Evolutionary conservation across 176 grass and related monocot species (phyloP).

Genomic region (Panicum miliaceum): DNA sequence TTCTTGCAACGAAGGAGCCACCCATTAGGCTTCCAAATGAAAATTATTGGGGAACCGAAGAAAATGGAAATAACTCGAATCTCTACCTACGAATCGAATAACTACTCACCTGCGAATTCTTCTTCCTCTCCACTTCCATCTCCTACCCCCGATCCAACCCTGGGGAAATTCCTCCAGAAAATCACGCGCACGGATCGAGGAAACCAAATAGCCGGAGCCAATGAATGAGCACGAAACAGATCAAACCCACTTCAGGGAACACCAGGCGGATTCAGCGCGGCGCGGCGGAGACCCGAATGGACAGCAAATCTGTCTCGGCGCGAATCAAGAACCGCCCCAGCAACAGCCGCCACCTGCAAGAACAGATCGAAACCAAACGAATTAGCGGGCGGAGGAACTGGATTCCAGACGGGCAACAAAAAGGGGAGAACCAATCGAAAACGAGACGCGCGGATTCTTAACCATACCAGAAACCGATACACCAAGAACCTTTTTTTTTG

Average conservation of each 20-base stretch:
- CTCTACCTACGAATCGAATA: neutral
- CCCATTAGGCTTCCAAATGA: constrained; percentile 14
- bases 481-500: neutral
- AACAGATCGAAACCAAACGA: constrained; percentile 40
- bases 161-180: neutral
- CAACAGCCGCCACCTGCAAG: neutral
- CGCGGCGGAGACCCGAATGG: constrained; percentile 7
- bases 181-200: constrained; percentile 30
- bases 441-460: neutral
- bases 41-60: neutral
- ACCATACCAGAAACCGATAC: constrained; percentile 35
- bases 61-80: constrained; percentile 16
- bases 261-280: neutral
- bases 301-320: neutral
- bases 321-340: constrained; percentile 5
- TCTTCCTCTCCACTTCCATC: constrained; percentile 45
- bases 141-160: constrained; percentile 30
- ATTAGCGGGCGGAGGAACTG: neutral
- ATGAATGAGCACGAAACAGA: constrained; percentile 27
- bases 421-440: neutral
- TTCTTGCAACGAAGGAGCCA: constrained; percentile 24
- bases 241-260: constrained; percentile 43
- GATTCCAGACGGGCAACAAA: neutral
- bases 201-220: constrained; percentile 3
- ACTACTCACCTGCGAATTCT: constrained; percentile 45